Evolutionary conservation across 2,329 filamentous ascomycete genomes (phyloP).

Genomic region (Cordyceps cateniannulata): DNA sequence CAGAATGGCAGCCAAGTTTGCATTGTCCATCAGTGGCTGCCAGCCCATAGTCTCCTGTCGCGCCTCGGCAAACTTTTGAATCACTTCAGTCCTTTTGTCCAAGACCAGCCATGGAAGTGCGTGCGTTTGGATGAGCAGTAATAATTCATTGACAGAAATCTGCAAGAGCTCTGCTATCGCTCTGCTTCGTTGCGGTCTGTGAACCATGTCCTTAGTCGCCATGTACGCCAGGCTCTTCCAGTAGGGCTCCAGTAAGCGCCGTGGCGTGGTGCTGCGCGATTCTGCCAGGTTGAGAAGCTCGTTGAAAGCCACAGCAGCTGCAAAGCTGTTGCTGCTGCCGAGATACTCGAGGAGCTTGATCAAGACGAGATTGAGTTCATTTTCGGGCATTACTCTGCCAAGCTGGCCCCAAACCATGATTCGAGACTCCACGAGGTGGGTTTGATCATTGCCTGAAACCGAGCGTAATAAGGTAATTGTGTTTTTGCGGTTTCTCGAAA

Average conservation of each 20-base stretch:
- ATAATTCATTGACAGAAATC: slow-evolving; percentile 66
- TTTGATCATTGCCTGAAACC: slow-evolving; percentile 61
- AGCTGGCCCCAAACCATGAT: slow-evolving; percentile 83
- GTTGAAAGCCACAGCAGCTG: slow-evolving; percentile 76
- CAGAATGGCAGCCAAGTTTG: slow-evolving; percentile 52
- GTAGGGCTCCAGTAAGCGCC: slow-evolving; percentile 73
- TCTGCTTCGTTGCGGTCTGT: slow-evolving; percentile 74
- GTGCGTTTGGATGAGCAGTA: slow-evolving; percentile 69
- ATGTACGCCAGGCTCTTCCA: slow-evolving; percentile 81
- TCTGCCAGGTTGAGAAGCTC: slow-evolving; percentile 72
- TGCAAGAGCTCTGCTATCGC: slow-evolving; percentile 75
- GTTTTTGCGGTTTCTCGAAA: slow-evolving; percentile 51
- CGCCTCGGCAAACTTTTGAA: slow-evolving; percentile 74
- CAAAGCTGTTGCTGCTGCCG: slow-evolving; percentile 71
- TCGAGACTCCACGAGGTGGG: slow-evolving; percentile 71
- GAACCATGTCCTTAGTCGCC: slow-evolving; percentile 73
- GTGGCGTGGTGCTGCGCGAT: slow-evolving; percentile 52
- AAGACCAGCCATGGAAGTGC: slow-evolving; percentile 84
- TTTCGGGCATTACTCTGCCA: slow-evolving; percentile 67
- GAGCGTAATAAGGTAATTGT: slow-evolving; percentile 65
- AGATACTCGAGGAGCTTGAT: slow-evolving; percentile 81
- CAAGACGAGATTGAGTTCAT: slow-evolving; percentile 81
- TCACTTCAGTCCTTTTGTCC: slow-evolving; percentile 67
- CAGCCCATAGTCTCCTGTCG: slow-evolving; percentile 62
- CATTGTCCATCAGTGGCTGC: slow-evolving; percentile 46